A percentile compares a stretch with the other conserved stretches of the same genome.
Evolutionary conservation across 139 green algal species (phyloP).

Genomic region (Chlamydomonas sp.): DNA sequence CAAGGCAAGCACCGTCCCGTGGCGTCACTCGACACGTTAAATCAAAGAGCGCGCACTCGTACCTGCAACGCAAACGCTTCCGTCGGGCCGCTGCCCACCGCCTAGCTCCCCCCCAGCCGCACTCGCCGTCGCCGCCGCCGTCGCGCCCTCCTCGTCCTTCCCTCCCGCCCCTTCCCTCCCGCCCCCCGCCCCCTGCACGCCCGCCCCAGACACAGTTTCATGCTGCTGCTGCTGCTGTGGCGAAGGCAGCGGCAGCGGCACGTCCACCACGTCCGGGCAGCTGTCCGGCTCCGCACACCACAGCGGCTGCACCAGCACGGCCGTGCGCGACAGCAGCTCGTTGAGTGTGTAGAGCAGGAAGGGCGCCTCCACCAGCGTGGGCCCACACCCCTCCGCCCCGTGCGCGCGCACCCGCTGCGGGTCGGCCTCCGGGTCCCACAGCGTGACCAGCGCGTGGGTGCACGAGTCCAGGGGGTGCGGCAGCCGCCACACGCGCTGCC

Average conservation of each 20-base stretch:
- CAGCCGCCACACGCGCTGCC: constrained; percentile 73
- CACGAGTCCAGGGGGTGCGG: constrained; percentile 57
- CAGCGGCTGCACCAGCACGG: constrained; percentile 84
- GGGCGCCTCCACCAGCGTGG: constrained; percentile 53
- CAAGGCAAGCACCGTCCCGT: background rate
- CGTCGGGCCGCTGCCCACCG: no score
- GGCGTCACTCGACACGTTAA: background rate
- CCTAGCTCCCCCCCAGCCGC: no score
- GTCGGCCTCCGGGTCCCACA: constrained; percentile 67
- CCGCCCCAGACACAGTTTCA: no score
- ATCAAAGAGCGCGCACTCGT: background rate
- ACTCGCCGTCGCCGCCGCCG: no score
- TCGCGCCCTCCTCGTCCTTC: no score
- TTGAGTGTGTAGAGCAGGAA: constrained; percentile 83
- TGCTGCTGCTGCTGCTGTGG: background rate
- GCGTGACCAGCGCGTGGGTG: constrained; percentile 73
- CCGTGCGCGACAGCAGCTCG: constrained; percentile 69
- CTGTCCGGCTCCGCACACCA: background rate
- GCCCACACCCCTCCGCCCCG: no score
- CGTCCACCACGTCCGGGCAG: constrained; percentile 51
- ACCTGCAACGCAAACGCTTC: background rate
- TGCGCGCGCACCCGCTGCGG: background rate
- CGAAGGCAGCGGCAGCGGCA: constrained; percentile 64
- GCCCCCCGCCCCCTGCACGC: background rate
- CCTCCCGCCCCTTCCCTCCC: background rate